Percentiles rank a stretch among this genome's conserved stretches.
Evolutionary conservation across 1,284 basidiomycete species (phyloP).

Genomic region (Cerioporus squamosus): DNA sequence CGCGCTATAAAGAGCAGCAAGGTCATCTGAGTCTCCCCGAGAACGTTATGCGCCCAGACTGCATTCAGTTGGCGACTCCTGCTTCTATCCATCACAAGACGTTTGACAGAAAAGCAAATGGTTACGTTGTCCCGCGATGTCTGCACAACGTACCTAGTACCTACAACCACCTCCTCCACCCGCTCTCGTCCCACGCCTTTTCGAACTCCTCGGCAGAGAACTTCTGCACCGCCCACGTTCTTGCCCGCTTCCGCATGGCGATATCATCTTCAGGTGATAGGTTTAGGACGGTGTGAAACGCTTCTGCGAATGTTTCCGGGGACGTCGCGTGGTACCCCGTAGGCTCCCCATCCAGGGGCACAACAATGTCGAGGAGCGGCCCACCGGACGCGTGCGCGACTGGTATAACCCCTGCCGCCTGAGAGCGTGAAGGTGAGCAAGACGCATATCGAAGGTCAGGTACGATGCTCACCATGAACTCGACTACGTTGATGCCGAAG

Average conservation of each 20-base stretch:
- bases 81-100: slow-evolving; percentile 5
- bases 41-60: too few species aligned
- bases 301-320: slow-evolving; percentile 71
- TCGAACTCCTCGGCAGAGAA: slow-evolving; percentile 85
- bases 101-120: background rate
- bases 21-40: too few species aligned
- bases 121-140: background rate
- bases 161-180: slow-evolving; percentile 52
- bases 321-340: slow-evolving; percentile 88
- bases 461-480: slow-evolving; percentile 82
- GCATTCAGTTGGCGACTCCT: background rate
- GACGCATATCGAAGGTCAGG: slow-evolving; percentile 4
- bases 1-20: too few species aligned
- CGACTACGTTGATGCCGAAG: slow-evolving; percentile 98
- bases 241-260: slow-evolving; percentile 70
- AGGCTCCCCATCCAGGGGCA: slow-evolving; percentile 69
- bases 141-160: background rate
- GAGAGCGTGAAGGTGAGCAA: background rate
- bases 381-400: slow-evolving; percentile 94
- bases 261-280: slow-evolving; percentile 59
- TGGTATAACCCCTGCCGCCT: slow-evolving; percentile 95
- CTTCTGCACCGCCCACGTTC: slow-evolving; percentile 68
- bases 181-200: slow-evolving; percentile 69
- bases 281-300: slow-evolving; percentile 68
- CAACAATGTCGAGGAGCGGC: slow-evolving; percentile 89